These are phyloP conservation scores for Coniochaeta hoffmannii DNA, from an alignment of 2,329 filamentous ascomycete species.

Conservation along the genomic window DNA sequence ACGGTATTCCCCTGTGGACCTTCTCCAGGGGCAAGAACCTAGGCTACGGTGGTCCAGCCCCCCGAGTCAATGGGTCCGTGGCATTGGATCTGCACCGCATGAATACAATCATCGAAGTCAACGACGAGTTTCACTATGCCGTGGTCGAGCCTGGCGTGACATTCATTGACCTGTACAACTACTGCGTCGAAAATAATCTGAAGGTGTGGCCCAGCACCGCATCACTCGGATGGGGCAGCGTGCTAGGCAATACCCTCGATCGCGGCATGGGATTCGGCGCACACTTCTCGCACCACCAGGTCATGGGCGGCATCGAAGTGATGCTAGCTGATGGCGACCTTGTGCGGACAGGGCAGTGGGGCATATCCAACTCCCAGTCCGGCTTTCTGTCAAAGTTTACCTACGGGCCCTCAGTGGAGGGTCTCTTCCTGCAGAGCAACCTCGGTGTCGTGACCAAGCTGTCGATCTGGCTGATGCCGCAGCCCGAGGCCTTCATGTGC, in stretches of 20 bases:
- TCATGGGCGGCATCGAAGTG: constrained; percentile 18
- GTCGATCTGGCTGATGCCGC: constrained; percentile 34
- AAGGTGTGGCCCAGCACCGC: constrained; percentile 39
- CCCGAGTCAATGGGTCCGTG: constrained; percentile 34
- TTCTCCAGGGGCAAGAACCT: constrained; percentile 33
- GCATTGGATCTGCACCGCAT: constrained; percentile 37
- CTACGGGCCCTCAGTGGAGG: constrained; percentile 32
- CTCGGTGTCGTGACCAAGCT: constrained; percentile 49
- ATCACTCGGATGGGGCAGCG: constrained; percentile 39
- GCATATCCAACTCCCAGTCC: constrained; percentile 29
- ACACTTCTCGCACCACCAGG: constrained; percentile 14
- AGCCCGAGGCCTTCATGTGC: constrained; percentile 37
- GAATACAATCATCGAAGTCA: constrained; percentile 35
- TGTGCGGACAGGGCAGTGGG: constrained; percentile 18
- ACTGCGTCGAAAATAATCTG: constrained; percentile 29
- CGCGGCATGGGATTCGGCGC: constrained; percentile 31
- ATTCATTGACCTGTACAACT: constrained; percentile 34
- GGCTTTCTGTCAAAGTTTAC: constrained; percentile 28
- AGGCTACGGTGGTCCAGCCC: constrained; percentile 41
- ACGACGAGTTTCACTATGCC: constrained; percentile 32
- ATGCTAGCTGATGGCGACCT: constrained; percentile 20
- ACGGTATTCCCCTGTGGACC: constrained; percentile 24
- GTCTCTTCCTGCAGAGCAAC: constrained; percentile 44
- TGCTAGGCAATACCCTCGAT: constrained; percentile 40
- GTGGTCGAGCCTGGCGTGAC: constrained; percentile 37